Base-by-base conservation (phyloP, 1,284 basidiomycete genomes). In the Rhodotorula sp. region DNA sequence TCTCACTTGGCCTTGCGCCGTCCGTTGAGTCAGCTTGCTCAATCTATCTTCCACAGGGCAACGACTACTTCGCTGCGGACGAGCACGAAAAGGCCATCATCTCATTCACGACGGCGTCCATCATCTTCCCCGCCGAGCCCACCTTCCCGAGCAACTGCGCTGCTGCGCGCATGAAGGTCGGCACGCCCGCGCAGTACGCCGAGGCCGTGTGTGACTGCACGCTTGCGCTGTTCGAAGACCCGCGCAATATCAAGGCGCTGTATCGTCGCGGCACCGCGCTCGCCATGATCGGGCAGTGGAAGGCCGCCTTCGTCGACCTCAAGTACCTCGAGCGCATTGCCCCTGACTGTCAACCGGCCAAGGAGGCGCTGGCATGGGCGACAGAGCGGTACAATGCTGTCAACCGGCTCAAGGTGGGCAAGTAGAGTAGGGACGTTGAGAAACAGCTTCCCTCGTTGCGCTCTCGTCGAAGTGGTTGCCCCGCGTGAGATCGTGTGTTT, bases 121-220 rank as follows among this genome's bases (percentile, higher is more conserved):
- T 75, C 49, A 74, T 75, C 57, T 60, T 49, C 46, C 65, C 67
- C 1, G 55, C 61, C 54, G 74, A 71, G 27, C 57, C 70, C 5
- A 59, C 62, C 1, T 71, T 57, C 44, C 44, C 45, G 8, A 61
- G 59, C 60, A 75, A 75, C 57, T 63, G 69, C n/a, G 74, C 74
- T 7, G 74, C 74, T 0, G 74, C 74, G 1, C 67, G 72, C 1
- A 67, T 75, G 70, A 75, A 74, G 66, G 57, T 75, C 41, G 70
- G 66, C 14, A 66, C 67, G 1, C 42, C 56, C 9, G 49, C 41
- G 1, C 74, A 75, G 66, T 74, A 70, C 55, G 48, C 71, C 45
- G 73, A 74, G 57, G 73, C 73, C 25, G 58, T 75, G 56, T 56
- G 63, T 14, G 74, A 75, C 58, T 74, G 72, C 54, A 75, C 72